Percentiles rank a stretch among this genome's conserved stretches.
phyloP scores from a whole-genome alignment of 2,329 filamentous ascomycete genomes.

The Proliferodiscus dingleyae region DNA sequence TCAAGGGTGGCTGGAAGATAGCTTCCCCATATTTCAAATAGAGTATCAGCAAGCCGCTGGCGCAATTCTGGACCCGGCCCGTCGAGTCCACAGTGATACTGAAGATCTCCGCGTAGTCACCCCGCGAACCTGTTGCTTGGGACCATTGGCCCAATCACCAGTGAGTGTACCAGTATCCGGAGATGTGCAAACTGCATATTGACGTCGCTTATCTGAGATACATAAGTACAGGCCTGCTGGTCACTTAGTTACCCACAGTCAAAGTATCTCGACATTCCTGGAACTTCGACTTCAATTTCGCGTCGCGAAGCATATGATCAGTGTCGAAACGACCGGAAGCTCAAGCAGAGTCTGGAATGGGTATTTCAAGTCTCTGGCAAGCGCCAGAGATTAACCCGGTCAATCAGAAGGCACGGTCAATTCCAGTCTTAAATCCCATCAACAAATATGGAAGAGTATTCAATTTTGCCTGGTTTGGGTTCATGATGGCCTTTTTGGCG shows the following conservation, averaged over 20 bases:
- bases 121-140: constrained; percentile 17
- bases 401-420: constrained; percentile 75
- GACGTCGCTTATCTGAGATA: constrained; percentile 16
- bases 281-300: background rate
- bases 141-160: background rate
- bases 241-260: background rate
- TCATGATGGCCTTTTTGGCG: constrained; percentile 83
- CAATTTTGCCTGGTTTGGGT: constrained; percentile 84
- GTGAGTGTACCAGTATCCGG: constrained; percentile 17
- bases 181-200: constrained; percentile 21
- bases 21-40: background rate
- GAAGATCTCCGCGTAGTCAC: constrained; percentile 18
- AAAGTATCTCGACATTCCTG: background rate
- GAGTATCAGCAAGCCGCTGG: background rate
- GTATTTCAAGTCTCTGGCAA: constrained; percentile 23
- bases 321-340: too few relatives aligned
- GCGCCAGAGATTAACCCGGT: constrained; percentile 57
- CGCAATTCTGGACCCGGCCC: background rate
- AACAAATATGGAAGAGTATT: constrained; percentile 82
- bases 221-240: constrained; percentile 15
- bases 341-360: constrained; percentile 14
- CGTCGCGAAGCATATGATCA: too few relatives aligned
- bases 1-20: too few relatives aligned
- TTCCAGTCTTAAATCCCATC: constrained; percentile 73
- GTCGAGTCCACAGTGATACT: background rate